phyloP scores from a whole-genome alignment of 192 early-diverging fungal species.

The Lobosporangium transversale region DNA sequence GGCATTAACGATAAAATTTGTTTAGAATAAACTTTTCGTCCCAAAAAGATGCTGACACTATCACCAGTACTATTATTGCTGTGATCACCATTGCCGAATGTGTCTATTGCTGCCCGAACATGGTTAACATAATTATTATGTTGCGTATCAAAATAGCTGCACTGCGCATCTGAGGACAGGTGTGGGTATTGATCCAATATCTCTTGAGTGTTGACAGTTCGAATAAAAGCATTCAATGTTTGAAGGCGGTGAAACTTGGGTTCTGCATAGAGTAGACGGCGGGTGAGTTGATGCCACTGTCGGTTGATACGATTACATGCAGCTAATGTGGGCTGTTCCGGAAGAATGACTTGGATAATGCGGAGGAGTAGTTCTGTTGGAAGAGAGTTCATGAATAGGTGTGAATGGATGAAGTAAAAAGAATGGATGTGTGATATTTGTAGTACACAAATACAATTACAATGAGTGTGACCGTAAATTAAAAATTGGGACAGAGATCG shows the following conservation, averaged over 20 bases:
- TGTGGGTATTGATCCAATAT: too few relatives aligned
- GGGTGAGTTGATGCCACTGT: constrained; percentile 34
- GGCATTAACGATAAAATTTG: not conserved
- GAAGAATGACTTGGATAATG: constrained; percentile 12
- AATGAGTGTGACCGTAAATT: too few relatives aligned
- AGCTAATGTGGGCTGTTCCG: constrained; percentile 17
- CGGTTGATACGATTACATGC: constrained; percentile 27
- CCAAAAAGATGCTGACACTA: not conserved
- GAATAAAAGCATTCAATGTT: constrained; percentile 15
- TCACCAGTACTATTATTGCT: not conserved
- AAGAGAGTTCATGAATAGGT: constrained; percentile 24
- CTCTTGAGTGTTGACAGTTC: constrained; percentile 14
- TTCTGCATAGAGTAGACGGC: constrained; percentile 14
- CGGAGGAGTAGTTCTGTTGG: constrained; percentile 32
- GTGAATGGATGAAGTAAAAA: too few relatives aligned
- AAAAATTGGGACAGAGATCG: too few relatives aligned
- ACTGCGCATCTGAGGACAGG: too few relatives aligned
- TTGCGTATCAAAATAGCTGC: too few relatives aligned
- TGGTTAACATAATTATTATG: too few relatives aligned
- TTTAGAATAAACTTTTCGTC: too few relatives aligned
- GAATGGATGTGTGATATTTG: too few relatives aligned
- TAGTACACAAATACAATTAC: too few relatives aligned
- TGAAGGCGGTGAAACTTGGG: constrained; percentile 4
- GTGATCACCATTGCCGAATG: not conserved
- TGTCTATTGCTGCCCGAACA: not conserved